Conservation (phyloP, 1,139 yeast species). For the Kodamaea fungicola region DNA sequence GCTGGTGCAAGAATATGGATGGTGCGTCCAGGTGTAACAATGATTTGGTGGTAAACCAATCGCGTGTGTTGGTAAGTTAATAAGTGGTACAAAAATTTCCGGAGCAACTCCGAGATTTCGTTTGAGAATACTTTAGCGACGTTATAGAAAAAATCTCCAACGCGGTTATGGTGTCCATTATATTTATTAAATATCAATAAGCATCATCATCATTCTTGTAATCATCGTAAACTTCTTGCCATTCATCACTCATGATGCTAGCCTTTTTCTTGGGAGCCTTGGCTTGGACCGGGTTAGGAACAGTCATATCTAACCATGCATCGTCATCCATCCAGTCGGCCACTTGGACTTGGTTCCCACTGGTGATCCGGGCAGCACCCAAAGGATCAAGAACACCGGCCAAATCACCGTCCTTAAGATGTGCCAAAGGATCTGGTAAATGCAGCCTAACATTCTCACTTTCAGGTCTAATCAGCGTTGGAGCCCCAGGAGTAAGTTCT, state of each 20-base stretch:
- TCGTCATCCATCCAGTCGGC: conserved; percentile 37
- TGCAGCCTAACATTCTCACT: conserved; percentile 14
- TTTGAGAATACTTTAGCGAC: too few relatives aligned
- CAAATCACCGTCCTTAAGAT: conserved; percentile 39
- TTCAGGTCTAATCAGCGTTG: not conserved
- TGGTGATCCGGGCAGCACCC: conserved; percentile 39
- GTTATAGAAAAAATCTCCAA: not conserved
- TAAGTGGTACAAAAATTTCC: too few relatives aligned
- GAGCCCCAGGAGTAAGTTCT: not conserved
- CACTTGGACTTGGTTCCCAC: conserved; percentile 40
- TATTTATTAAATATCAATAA: conserved; percentile 6
- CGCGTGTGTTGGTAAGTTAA: too few relatives aligned
- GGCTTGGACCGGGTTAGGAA: conserved; percentile 14
- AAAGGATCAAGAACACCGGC: conserved; percentile 27
- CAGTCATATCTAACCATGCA: conserved; percentile 23
- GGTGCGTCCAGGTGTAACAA: too few relatives aligned
- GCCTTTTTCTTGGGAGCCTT: conserved; percentile 11
- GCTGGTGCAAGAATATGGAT: too few relatives aligned
- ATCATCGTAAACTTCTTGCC: conserved; percentile 42
- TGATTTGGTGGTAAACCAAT: too few relatives aligned
- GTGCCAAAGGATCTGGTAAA: conserved; percentile 47
- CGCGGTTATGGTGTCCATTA: conserved; percentile 18
- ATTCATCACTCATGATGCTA: conserved; percentile 24
- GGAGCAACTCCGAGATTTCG: too few relatives aligned
- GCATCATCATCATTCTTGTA: conserved; percentile 41